Base-by-base conservation (phyloP, 2,329 filamentous ascomycete genomes). In the Epichloe sibirici region DNA sequence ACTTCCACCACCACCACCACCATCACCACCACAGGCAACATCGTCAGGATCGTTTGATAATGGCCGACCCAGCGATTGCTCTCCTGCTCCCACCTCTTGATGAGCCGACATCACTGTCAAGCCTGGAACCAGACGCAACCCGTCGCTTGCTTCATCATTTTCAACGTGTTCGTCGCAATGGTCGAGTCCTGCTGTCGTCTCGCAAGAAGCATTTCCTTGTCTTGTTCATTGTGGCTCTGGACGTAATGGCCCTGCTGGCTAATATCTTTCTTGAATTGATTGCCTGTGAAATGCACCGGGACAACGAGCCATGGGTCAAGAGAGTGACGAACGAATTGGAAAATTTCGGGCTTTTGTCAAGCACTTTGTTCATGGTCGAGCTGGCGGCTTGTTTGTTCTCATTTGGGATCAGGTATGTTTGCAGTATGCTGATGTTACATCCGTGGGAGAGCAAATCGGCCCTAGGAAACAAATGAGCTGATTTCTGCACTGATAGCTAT, bases 281-380 rank as follows among this genome's bases (percentile, higher is more conserved):
- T 52, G 70, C 73, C 15, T 77, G 75, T 63, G 73, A 76, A 57
- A 66, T 68, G 57, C 65, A 69, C 45, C 62, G 65, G 39, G 55
- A 65, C 35, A 58, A 69, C 48, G 67, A 71, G 58, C 56, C 62
- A 0, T 76, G 74, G 73, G 72, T 75, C 5, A 56, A 59, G 8
- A 54, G 58, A 1, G 62, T 71, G 37, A 63, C 65, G 15, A 56
- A 63, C n/a, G 58, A 63, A 0, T 66, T 86, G 42, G 74, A 74
- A 12, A 67, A 73, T 3, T 66, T 77, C 37, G 77, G 79, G 5
- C 65, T 86, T 45, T 69, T 78, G 2, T 81, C 86, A 61, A 83
- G 79, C 52, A 78, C 74, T 57, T 60, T 86, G 31, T 88, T 88
- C 62, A 72, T 87, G 70, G 58, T 74, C 0, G 85, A 88, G 66